Evolutionary conservation across 352 stramenopile genomes (phyloP).

Genomic region (Pythium myriotylum): DNA sequence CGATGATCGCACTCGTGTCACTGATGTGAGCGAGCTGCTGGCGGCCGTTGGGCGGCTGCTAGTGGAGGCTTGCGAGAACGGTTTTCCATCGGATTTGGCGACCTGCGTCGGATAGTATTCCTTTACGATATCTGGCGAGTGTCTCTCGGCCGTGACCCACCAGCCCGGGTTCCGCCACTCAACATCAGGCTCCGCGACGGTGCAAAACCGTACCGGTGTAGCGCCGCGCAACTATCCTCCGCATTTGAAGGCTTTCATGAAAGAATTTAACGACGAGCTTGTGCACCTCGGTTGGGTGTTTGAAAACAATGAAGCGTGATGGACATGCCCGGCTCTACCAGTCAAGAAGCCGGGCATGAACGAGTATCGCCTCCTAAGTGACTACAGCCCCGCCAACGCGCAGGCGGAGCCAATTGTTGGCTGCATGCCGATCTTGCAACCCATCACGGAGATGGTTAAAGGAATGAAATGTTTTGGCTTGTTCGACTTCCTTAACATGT

Average conservation of each 20-base stretch:
- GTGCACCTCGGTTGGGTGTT: conserved; percentile 1
- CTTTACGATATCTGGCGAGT: neutral
- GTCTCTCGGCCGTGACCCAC: neutral
- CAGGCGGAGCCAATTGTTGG: conserved; percentile 1
- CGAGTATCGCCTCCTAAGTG: neutral
- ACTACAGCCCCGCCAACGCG: conserved; percentile 1
- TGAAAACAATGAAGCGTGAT: conserved; percentile 3
- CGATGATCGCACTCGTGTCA: too few relatives aligned
- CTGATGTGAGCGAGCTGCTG: too few relatives aligned
- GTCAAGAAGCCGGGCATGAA: conserved; percentile 6
- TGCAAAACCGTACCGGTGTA: neutral
- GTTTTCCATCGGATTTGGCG: too few relatives aligned
- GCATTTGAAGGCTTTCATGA: conserved; percentile 7
- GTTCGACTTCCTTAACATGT: neutral
- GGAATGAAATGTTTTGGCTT: conserved; percentile 9
- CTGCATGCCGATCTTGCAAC: conserved; percentile 6
- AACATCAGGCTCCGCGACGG: neutral
- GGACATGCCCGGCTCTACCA: conserved; percentile 2
- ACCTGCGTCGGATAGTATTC: neutral
- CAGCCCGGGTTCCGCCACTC: neutral
- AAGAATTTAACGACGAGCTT: conserved; percentile 5
- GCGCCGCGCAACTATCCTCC: neutral
- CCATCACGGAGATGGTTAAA: conserved; percentile 1
- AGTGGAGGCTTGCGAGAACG: neutral
- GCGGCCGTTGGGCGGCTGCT: too few relatives aligned